phyloP scores from a whole-genome alignment of 148 eudicot species.

The Nepenthes gracilis region DNA sequence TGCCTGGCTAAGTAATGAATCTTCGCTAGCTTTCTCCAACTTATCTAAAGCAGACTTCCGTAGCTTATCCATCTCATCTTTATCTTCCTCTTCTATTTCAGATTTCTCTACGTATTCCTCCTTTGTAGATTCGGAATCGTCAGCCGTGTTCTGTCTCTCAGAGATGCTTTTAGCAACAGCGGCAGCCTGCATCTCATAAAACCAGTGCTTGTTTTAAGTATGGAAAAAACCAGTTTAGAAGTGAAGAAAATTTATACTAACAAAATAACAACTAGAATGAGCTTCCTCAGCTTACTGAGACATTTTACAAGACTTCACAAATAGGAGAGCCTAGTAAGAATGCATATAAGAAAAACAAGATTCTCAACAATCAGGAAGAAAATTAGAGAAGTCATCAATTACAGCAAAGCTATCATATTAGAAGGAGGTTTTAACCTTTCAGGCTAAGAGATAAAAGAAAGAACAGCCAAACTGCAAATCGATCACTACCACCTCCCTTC shows the following conservation, averaged over 20 bases:
- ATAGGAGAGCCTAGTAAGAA: too few species aligned
- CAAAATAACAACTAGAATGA: background rate
- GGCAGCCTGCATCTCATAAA: conserved; percentile 47
- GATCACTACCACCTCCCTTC: too few species aligned
- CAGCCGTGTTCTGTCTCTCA: conserved; percentile 36
- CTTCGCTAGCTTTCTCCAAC: conserved; percentile 82
- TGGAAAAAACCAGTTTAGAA: background rate
- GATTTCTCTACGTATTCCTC: conserved; percentile 29
- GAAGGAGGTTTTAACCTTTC: too few species aligned
- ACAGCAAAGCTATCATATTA: too few species aligned
- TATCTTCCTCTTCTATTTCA: conserved; percentile 32
- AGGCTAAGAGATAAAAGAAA: too few species aligned
- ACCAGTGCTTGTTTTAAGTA: background rate
- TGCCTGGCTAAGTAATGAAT: conserved; percentile 82
- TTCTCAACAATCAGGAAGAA: too few species aligned
- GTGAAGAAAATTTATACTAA: background rate
- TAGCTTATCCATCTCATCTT: conserved; percentile 40
- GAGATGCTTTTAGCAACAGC: conserved; percentile 82
- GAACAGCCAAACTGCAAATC: too few species aligned
- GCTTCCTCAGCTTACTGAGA: too few species aligned
- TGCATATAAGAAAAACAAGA: too few species aligned
- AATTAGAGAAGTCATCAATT: too few species aligned
- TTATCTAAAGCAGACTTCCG: conserved; percentile 66
- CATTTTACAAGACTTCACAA: too few species aligned
- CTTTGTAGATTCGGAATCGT: conserved; percentile 55